phyloP scores from a whole-genome alignment of 75 land plant genomes.

The Selaginella tamariscina region DNA sequence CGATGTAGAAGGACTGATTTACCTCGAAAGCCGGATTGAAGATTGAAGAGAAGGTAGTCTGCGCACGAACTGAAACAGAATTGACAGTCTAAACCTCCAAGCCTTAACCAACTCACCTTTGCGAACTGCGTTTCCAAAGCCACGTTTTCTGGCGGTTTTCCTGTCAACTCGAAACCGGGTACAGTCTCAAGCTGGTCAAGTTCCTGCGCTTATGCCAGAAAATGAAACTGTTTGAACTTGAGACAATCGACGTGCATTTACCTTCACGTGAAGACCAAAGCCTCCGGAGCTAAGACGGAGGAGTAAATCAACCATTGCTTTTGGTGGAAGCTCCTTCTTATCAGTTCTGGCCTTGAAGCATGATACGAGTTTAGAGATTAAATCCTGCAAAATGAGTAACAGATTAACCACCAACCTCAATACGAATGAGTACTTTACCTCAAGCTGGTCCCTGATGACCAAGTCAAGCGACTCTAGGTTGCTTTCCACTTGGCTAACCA shows the following conservation, averaged over 20 bases:
- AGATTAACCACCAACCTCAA: neutral
- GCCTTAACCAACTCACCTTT: no score
- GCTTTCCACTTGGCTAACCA: constrained; percentile 37
- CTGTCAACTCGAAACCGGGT: constrained; percentile 47
- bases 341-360: no score
- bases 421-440: constrained; percentile 33
- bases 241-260: no score
- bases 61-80: neutral
- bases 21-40: constrained; percentile 50
- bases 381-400: constrained; percentile 31
- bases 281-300: no score
- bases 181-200: constrained; percentile 64
- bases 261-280: no score
- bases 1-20: neutral
- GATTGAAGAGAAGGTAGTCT: neutral
- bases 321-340: no score
- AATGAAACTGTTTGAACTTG: neutral
- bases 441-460: constrained; percentile 67
- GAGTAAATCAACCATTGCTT: no score
- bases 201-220: no score
- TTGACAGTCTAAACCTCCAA: no score
- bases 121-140: constrained; percentile 34
- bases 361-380: constrained; percentile 66
- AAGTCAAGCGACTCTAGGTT: constrained; percentile 21
- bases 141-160: constrained; percentile 43